A percentile compares a stretch with the other conserved stretches of the same genome.
phyloP scores from a whole-genome alignment of 345 rosid species.

The Euphorbia peplus region DNA sequence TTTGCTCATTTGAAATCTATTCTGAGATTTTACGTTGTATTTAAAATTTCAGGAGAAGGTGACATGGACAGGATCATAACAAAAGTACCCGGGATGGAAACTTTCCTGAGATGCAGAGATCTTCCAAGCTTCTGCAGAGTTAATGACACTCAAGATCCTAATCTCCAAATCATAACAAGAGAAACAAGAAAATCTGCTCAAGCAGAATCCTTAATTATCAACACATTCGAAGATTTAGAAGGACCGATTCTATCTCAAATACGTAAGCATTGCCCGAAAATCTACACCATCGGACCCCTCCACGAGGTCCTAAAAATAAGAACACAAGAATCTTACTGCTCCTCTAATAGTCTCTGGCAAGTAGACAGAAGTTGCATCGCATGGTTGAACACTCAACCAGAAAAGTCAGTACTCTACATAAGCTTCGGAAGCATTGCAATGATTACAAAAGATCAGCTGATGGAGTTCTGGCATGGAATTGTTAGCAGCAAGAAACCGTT shows the following conservation, averaged over 20 bases:
- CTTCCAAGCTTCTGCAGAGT: constrained; percentile 46
- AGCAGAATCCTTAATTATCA: constrained; percentile 52
- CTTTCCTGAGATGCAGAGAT: constrained; percentile 42
- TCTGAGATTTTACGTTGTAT: not conserved
- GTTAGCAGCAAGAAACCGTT: constrained; percentile 1
- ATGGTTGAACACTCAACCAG: constrained; percentile 43
- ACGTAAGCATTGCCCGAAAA: constrained; percentile 33
- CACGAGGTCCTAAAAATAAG: constrained; percentile 36
- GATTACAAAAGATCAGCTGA: not conserved
- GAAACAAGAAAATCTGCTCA: constrained; percentile 27
- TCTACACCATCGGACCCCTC: constrained; percentile 58
- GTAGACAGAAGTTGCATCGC: constrained; percentile 31
- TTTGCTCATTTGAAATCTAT: no score
- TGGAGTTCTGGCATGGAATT: constrained; percentile 23
- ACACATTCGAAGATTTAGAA: constrained; percentile 67
- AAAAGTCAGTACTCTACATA: constrained; percentile 35
- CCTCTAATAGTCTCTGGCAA: constrained; percentile 33
- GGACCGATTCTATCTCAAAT: constrained; percentile 42
- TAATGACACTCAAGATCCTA: constrained; percentile 16
- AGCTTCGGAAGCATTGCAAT: constrained; percentile 39
- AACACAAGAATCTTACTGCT: not conserved
- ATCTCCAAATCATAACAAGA: constrained; percentile 12
- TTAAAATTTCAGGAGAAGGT: not conserved
- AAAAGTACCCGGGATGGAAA: constrained; percentile 44
- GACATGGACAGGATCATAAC: constrained; percentile 39